Conservation (phyloP, 306 rosid species). For the Gillenia trifoliata region DNA sequence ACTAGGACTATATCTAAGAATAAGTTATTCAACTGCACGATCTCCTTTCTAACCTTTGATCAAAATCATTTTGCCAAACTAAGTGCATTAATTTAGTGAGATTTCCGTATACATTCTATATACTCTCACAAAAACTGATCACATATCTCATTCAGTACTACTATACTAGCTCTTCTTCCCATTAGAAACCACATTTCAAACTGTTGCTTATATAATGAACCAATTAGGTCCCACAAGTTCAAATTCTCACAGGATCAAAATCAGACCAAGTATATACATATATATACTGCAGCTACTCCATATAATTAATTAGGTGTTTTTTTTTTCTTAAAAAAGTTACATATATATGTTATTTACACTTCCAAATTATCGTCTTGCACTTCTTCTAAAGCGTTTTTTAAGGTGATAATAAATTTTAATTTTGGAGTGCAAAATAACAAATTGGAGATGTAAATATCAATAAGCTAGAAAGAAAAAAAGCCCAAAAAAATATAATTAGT, state of each 20-base stretch:
- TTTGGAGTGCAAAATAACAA: neutral
- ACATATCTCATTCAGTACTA: neutral
- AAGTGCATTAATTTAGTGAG: no score
- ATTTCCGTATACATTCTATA: no score
- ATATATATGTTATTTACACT: neutral
- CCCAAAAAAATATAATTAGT: neutral
- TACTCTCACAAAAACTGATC: no score
- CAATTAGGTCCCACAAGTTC: neutral
- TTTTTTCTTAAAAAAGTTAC: neutral
- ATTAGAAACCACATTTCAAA: neutral
- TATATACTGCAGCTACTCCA: neutral
- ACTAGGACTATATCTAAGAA: no score
- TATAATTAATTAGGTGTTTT: no score
- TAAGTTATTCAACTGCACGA: no score
- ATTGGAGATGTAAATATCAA: no score
- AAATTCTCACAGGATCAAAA: neutral
- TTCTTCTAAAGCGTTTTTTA: neutral
- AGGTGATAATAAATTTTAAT: neutral
- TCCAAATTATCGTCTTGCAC: neutral
- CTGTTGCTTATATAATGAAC: neutral
- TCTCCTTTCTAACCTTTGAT: no score
- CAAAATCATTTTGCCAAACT: no score
- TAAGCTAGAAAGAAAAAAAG: neutral
- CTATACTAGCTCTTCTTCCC: neutral
- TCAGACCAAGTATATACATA: neutral